Evolutionary conservation across 1,139 yeast species (phyloP), one percentile per base, ranked within the genome.

Genomic region (Blastobotrys capitulatus): DNA sequence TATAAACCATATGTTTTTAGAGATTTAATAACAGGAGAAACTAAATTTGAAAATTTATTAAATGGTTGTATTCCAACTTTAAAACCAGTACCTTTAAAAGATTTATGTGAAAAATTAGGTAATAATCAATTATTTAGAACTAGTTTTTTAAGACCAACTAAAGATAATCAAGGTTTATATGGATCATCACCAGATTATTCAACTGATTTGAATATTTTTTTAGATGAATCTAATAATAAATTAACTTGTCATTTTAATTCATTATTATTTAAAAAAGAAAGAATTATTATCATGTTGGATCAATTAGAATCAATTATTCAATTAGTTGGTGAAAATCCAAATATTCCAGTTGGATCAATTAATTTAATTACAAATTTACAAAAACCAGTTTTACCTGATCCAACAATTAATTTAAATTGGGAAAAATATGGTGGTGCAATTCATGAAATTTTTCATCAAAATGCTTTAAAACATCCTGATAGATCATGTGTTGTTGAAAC

Each of bases 401-500:
- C 99, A 40, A 86, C 89, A 2, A 68, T 72, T 12, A 85, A 90
- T 61, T 76, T 92, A 57, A 95, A 89, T 66, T 92, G 97, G 97
- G 74, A 82, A 41, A 86, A 86, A 18, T 92, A 82, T 68, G 78
- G 94, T 57, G 98, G 99, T 44, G 90, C 97, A 10, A 94, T 92
- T 58, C 98, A 94, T 63, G 98, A 92, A 60, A 90, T 92, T 44
- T 92, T 92, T 68, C 82, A 83, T 67, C 80, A 75, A 50, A 92
- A 92, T 65, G 97, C 98, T 3, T 79, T 74, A 42, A 77, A 76
- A 56, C 82, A 79, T 63, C 98, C 98, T 3, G 89, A 86, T 31
- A 78, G 95, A 63, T 74, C 85, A 2, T 88, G 97, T 72, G 96
- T 92, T 42, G 84, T 90, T 32, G 98, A 92, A 69, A 90, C 98